Conservation (phyloP, 148 eudicot species). For the Rhododendron griersonianum region DNA sequence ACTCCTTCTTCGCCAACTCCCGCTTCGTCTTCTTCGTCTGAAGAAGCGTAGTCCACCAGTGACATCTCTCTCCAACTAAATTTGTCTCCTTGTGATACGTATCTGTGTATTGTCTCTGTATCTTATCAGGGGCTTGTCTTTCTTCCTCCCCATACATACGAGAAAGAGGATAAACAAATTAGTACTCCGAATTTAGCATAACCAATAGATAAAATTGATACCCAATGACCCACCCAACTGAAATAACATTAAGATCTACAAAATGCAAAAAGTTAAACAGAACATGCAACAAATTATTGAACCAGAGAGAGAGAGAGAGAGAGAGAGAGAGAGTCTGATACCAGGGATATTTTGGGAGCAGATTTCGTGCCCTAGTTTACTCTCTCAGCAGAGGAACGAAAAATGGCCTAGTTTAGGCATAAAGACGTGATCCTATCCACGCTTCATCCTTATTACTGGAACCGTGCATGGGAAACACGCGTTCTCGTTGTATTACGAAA, state of each 20-base stretch:
- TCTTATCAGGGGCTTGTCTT: background rate
- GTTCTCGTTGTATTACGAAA: no score
- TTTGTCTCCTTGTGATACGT: no score
- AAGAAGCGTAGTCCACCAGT: conserved; percentile 39
- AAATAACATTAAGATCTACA: background rate
- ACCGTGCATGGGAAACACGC: no score
- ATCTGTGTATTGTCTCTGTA: background rate
- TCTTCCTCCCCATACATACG: background rate
- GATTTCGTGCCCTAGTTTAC: background rate
- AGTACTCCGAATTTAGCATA: background rate
- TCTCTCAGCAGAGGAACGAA: background rate
- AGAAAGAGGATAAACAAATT: background rate
- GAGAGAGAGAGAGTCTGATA: background rate
- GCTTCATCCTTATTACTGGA: no score
- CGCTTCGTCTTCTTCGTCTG: conserved; percentile 22
- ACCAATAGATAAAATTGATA: background rate
- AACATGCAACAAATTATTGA: background rate
- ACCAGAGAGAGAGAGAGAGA: background rate
- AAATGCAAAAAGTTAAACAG: background rate
- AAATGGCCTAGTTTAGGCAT: background rate
- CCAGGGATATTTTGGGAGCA: background rate
- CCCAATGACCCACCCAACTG: background rate
- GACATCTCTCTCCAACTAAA: conserved; percentile 21
- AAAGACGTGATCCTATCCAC: background rate
- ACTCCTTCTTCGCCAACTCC: conserved; percentile 6